Evolutionary conservation across 371 early-diverging fungal genomes (phyloP).

Genomic region (Blakeslea trispora): DNA sequence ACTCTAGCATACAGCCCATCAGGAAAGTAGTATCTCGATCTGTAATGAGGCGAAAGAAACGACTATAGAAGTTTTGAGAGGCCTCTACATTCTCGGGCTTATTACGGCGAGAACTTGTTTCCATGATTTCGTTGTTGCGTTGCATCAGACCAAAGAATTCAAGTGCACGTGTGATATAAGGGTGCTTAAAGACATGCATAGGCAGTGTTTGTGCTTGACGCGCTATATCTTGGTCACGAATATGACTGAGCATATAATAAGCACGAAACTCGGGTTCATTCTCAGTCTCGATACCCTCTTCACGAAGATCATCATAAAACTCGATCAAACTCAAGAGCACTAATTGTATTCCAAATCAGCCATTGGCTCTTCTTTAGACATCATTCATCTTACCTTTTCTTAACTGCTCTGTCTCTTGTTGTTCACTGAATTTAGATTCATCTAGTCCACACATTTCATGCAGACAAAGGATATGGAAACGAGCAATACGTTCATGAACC

Average conservation of each 20-base stretch:
- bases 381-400: slow-evolving; percentile 81
- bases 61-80: slow-evolving; percentile 61
- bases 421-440: slow-evolving; percentile 63
- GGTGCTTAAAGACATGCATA: slow-evolving; percentile 51
- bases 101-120: slow-evolving; percentile 42
- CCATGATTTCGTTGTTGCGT: slow-evolving; percentile 55
- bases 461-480: slow-evolving; percentile 84
- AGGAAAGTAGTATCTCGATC: slow-evolving; percentile 64
- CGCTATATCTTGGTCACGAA: slow-evolving; percentile 69
- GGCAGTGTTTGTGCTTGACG: slow-evolving; percentile 65
- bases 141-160: slow-evolving; percentile 65
- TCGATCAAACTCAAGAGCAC: slow-evolving; percentile 81
- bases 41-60: slow-evolving; percentile 69
- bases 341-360: too few relatives aligned
- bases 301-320: slow-evolving; percentile 78
- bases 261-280: slow-evolving; percentile 92
- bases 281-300: slow-evolving; percentile 52
- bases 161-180: slow-evolving; percentile 69
- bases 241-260: slow-evolving; percentile 76
- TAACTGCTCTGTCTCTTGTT: slow-evolving; percentile 89
- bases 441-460: slow-evolving; percentile 74
- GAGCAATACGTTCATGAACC: slow-evolving; percentile 83
- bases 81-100: slow-evolving; percentile 57
- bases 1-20: slow-evolving; percentile 76
- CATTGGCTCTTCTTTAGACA: too few relatives aligned